Evolutionary conservation across 495 filamentous ascomycete species (phyloP).

Genomic region (Parachaetomium inaequale): DNA sequence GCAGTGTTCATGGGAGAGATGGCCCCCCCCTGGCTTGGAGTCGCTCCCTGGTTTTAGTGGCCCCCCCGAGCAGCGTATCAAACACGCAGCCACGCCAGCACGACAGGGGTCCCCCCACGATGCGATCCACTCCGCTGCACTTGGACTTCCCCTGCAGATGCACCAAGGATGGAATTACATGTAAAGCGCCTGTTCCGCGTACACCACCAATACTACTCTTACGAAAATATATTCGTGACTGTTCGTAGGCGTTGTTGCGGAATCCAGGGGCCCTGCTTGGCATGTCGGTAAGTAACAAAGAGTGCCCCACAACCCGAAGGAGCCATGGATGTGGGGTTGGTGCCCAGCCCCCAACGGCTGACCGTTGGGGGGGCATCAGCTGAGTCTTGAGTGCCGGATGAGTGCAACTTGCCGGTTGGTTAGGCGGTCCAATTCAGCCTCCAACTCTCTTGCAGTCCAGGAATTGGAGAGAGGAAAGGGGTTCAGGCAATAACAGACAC

Average conservation of each 20-base stretch:
- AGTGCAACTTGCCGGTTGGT: too few relatives aligned
- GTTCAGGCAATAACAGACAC: too few relatives aligned
- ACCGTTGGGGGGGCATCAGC: neutral
- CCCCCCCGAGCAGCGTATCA: neutral
- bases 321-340: neutral
- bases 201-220: neutral
- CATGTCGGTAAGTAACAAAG: neutral
- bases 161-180: neutral
- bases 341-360: conserved; percentile 8
- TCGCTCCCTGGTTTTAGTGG: conserved; percentile 9
- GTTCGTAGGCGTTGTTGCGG: neutral
- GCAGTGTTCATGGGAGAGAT: neutral
- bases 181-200: neutral
- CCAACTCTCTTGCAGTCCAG: too few relatives aligned
- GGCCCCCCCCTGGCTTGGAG: neutral
- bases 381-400: neutral
- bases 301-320: neutral
- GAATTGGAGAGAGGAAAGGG: neutral
- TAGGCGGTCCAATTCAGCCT: too few relatives aligned
- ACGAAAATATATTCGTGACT: neutral
- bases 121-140: too few relatives aligned
- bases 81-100: neutral
- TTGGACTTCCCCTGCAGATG: too few relatives aligned
- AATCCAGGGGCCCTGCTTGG: conserved; percentile 1
- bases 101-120: neutral